Base-by-base conservation (phyloP, 441 rosid genomes). In the Lepidium campestre region DNA sequence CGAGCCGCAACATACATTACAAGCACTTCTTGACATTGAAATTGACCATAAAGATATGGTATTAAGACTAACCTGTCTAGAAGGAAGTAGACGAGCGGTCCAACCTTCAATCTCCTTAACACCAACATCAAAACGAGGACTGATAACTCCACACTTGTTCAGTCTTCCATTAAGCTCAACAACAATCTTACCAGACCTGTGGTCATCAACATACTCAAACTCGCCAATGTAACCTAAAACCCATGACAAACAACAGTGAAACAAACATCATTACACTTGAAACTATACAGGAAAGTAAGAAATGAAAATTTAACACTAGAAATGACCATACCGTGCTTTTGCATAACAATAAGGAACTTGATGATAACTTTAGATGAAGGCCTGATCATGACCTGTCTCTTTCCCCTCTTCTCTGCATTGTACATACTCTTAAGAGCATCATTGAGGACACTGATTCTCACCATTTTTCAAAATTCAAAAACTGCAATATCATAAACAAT, bases 321-420 rank as follows among this genome's bases (percentile, higher is more conserved):
- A 41, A 6, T 27, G 0, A 31, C 15, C 62, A 44, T 55, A 84
- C 86, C 86, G 39, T 85, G 87, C 44, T 81, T 85, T 35, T 85
- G 89, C 89, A 85, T 85, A 66, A 85, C 89, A 25, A 79, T 49
- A 5, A 85, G 85, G 42, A 85, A 85, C 83, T 85, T 85, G 81
- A 85, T 77, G 65, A 85, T 81, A 22, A 85, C 89, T 57, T 83
- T 83, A 0, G 88, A 83, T 10, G 85, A 83, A 54, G 88, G 88
- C 80, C 88, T 78, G 70, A 85, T 85, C 86, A 85, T 80, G 39
- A 82, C 89, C 65, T 85, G 89, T 5, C 89, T 80, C 75, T 85
- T 85, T 2, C 89, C 89, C 42, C 85, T 79, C 74, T 85, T 85
- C 79, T 85, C 89, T 0, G 86, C 88, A 66, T 84, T 84, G 72